Conservation (phyloP, 1,139 yeast genomes). For the Geotrichum aggregatum region DNA sequence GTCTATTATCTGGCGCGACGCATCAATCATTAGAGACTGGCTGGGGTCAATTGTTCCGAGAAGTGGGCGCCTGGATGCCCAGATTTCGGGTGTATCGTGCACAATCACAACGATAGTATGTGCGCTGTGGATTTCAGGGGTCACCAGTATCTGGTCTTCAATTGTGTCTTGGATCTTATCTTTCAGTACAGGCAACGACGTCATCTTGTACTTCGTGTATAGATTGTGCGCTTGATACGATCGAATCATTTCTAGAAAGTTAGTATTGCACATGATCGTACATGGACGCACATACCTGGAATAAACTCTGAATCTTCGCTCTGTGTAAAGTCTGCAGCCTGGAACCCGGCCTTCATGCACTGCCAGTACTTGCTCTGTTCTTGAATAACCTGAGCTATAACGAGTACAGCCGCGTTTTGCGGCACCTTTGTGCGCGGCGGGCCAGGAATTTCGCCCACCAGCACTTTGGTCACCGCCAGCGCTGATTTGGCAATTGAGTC, state of each 20-base stretch:
- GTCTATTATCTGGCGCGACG: conserved; percentile 51
- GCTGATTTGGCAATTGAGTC: conserved; percentile 91
- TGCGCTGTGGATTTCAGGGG: conserved; percentile 64
- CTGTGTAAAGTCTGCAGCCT: conserved; percentile 34
- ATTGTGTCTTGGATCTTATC: conserved; percentile 39
- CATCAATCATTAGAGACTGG: conserved; percentile 64
- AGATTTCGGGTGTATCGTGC: conserved; percentile 90
- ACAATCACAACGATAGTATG: conserved; percentile 64
- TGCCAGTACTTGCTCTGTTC: conserved; percentile 87
- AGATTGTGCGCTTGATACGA: conserved; percentile 60
- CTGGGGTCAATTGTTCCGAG: conserved; percentile 73
- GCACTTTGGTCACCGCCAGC: conserved; percentile 82
- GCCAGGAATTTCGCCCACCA: conserved; percentile 94
- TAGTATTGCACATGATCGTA: neutral
- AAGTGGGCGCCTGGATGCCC: conserved; percentile 82
- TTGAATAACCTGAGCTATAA: conserved; percentile 76
- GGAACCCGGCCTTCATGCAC: conserved; percentile 69
- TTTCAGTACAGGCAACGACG: conserved; percentile 63
- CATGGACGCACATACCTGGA: conserved; percentile 4
- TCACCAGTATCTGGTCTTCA: conserved; percentile 70
- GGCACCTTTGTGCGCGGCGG: conserved; percentile 64
- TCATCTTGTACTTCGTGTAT: conserved; percentile 54
- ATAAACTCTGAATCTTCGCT: conserved; percentile 20
- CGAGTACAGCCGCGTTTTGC: conserved; percentile 63
- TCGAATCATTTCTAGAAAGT: conserved; percentile 57